Conservation (phyloP, 164 flowering plant species). For the Nelumbo lutea region DNA sequence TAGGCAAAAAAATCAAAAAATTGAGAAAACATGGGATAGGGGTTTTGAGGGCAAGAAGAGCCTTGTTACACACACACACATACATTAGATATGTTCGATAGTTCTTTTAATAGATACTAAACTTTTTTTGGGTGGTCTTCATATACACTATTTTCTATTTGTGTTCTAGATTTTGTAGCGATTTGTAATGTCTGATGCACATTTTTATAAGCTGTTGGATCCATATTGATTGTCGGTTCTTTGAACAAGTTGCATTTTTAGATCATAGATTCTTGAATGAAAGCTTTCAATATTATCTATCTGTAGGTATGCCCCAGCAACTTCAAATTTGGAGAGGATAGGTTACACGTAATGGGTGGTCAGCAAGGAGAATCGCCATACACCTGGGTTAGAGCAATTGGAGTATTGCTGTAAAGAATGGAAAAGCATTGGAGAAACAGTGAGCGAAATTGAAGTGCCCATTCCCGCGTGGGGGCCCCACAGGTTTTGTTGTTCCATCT, state of each 20-base stretch:
- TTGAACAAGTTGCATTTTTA: neutral
- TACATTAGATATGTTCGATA: no score
- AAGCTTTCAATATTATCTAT: neutral
- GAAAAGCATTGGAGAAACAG: constrained; percentile 64
- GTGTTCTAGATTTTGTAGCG: neutral
- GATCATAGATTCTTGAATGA: neutral
- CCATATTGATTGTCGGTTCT: neutral
- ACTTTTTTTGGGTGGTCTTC: no score
- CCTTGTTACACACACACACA: no score
- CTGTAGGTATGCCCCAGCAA: constrained; percentile 94
- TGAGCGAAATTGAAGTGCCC: constrained; percentile 81
- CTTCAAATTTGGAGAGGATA: constrained; percentile 95
- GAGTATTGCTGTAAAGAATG: constrained; percentile 94
- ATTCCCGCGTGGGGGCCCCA: constrained; percentile 99
- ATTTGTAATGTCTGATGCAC: neutral
- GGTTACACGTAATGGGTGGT: constrained; percentile 99
- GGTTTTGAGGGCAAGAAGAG: no score
- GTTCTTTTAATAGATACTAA: no score
- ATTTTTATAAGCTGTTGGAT: neutral
- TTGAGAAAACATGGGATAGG: no score
- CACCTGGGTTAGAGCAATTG: constrained; percentile 86
- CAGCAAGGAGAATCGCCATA: constrained; percentile 86
- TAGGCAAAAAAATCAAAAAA: no score
- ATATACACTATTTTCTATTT: neutral
- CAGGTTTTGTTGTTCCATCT: constrained; percentile 41